Conservation (phyloP, 768 basidiomycete genomes). For the Leccinum subtestaceum region DNA sequence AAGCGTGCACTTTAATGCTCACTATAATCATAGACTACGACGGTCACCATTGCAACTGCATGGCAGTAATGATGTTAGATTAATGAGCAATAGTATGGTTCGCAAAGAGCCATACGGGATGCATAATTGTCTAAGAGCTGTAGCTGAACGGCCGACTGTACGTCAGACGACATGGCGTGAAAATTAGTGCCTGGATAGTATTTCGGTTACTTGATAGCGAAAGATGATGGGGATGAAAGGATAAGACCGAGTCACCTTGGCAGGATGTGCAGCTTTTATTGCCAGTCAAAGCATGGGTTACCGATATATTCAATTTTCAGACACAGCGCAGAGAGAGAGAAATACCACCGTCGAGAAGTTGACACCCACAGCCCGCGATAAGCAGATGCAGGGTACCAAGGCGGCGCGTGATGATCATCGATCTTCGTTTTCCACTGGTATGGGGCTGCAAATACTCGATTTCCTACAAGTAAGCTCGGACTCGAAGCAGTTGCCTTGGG, state of each 20-base stretch:
- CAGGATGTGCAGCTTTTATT: not conserved
- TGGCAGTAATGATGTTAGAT: not conserved
- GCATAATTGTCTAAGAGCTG: not conserved
- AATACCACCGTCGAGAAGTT: not conserved
- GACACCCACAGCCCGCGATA: not conserved
- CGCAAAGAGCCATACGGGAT: not conserved
- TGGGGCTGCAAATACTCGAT: not conserved
- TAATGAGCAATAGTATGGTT: not conserved
- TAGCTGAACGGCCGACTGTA: not conserved
- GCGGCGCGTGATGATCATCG: not conserved
- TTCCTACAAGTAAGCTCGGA: not conserved
- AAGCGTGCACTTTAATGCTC: not conserved
- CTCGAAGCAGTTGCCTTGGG: not conserved
- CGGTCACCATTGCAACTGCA: not conserved
- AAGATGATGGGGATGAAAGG: not conserved
- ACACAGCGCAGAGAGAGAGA: not conserved
- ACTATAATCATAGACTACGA: not conserved
- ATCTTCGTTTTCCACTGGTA: not conserved
- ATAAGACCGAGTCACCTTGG: not conserved
- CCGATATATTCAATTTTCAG: not conserved
- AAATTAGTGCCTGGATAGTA: not conserved
- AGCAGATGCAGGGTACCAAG: not conserved
- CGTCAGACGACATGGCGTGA: not conserved
- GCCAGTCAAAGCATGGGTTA: not conserved
- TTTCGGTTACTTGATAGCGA: not conserved